Evolutionary conservation across 2,329 filamentous ascomycete genomes (phyloP).

Genomic region (Paecilomyces variotii): DNA sequence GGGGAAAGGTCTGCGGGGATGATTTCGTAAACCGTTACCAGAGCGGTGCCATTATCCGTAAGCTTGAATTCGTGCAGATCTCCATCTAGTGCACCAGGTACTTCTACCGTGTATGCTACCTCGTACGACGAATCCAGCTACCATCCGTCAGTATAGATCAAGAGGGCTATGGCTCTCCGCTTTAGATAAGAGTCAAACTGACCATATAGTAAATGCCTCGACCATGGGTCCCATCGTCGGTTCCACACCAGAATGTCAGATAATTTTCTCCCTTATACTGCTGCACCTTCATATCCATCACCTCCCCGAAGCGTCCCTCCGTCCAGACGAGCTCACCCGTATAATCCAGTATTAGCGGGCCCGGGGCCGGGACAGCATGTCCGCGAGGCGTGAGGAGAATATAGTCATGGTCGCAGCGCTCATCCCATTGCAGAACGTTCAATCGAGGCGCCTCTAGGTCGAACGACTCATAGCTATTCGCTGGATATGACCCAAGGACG

Average conservation of each 20-base stretch:
- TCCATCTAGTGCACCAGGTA: conserved; percentile 2
- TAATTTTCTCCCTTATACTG: conserved; percentile 36
- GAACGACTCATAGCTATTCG: conserved; percentile 6
- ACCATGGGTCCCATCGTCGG: conserved; percentile 40
- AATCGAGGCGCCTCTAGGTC: conserved; percentile 5
- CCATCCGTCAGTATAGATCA: conserved; percentile 19
- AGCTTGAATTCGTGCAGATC: conserved; percentile 41
- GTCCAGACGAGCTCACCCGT: conserved; percentile 22
- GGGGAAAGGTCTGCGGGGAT: conserved; percentile 30
- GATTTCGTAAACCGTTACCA: conserved; percentile 36
- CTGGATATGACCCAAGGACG: conserved; percentile 8
- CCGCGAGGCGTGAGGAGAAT: conserved; percentile 32
- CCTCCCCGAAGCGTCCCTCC: conserved; percentile 26
- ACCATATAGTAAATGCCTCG: not conserved
- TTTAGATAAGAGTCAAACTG: not conserved
- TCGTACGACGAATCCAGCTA: conserved; percentile 24
- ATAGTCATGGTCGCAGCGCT: conserved; percentile 28
- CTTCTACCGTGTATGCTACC: conserved; percentile 10
- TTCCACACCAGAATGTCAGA: conserved; percentile 43
- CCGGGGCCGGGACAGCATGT: conserved; percentile 22
- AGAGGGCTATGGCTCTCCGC: not conserved
- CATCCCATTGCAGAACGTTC: conserved; percentile 10
- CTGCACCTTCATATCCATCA: conserved; percentile 42
- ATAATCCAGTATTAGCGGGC: conserved; percentile 33
- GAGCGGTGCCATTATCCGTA: conserved; percentile 33